Evolutionary conservation across 78 protist genomes (phyloP).

Genomic region (slime mould (Dictyostelium discoideum)): dicty_2.7 NC_007090.3:1596001-1596500

Average conservation of each 20-base stretch:
- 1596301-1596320: not conserved
- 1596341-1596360: slow-evolving; percentile 53
- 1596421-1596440: slow-evolving; percentile 80
- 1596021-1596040: slow-evolving; percentile 68
- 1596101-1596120: slow-evolving; percentile 30
- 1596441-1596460: slow-evolving; percentile 44
- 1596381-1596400: slow-evolving; percentile 28
- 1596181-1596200: slow-evolving; percentile 15
- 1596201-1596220: slow-evolving; percentile 66
- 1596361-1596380: slow-evolving; percentile 29
- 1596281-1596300: no score
- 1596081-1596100: slow-evolving; percentile 69
- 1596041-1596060: slow-evolving; percentile 27
- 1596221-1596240: slow-evolving; percentile 69
- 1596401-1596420: slow-evolving; percentile 56
- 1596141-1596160: slow-evolving; percentile 71
- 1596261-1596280: no score
- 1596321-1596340: slow-evolving; percentile 64
- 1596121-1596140: slow-evolving; percentile 41
- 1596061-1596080: slow-evolving; percentile 74
- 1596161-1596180: slow-evolving; percentile 55
- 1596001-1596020: slow-evolving; percentile 76
- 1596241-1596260: no score
- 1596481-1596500: slow-evolving; percentile 73
- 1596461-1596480: slow-evolving; percentile 47